Evolutionary conservation across 148 eudicot genomes (phyloP), one percentile per base, ranked within the genome.

Genomic region (Rhododendron vialii): DNA sequence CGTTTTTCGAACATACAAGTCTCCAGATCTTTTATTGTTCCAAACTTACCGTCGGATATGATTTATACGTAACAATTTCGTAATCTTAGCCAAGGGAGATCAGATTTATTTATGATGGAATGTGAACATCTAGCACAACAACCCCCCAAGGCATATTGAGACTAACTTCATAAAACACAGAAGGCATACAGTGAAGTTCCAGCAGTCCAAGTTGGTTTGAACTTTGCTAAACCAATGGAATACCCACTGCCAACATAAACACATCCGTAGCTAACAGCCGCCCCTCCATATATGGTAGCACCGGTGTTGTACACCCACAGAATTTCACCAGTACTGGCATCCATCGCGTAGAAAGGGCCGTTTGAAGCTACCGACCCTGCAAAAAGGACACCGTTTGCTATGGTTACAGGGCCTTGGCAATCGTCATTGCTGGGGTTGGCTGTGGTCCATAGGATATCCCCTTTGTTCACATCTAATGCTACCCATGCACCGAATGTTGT

Each of bases 161-260:
- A 38, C 41, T 3, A 15, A 20, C 33, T 57, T 57, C 84, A 57
- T 8, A 3, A 4, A 82, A 82, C 71, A 59, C 84, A 82, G 47
- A 82, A 82, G 48, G 84, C 84, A 57, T 9, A 82, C 26, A 82
- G 84, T 33, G 69, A 82, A 22, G 45, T 82, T 59, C 84, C 84
- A 33, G 47, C 36, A 82, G 84, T 82, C 84, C 84, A 82, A 15
- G 73, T 82, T 17, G 84, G 84, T 4, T 18, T 14, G 50, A 82
- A 55, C 84, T 82, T 59, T 20, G 84, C 84, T 15, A 61, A 20
- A 24, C 73, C 50, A 59, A 59, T 13, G 5, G 7, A 17, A 59
- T 55, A 82, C 11, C 84, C 84, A 38, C 26, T 35, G 14, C 71
- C 84, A 57, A 82, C 65, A 45, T 55, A 82, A 59, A 61, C n/a